Conservation (phyloP, 257 asterid genomes). For the Fraxinus anomala region DNA sequence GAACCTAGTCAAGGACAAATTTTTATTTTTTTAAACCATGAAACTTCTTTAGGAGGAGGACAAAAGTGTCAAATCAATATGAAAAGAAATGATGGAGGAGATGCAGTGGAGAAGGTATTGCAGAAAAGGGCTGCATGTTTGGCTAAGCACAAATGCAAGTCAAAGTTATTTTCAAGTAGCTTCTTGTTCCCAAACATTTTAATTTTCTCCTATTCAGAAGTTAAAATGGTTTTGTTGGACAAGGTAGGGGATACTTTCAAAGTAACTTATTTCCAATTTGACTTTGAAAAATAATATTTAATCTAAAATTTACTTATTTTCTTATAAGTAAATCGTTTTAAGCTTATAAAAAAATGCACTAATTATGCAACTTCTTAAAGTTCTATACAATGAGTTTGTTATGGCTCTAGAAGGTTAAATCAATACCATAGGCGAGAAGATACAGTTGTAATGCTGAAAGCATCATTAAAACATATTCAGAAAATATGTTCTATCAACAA, state of each 20-base stretch:
- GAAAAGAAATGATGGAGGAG: background rate
- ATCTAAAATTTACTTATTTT: background rate
- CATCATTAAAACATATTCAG: background rate
- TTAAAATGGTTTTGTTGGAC: background rate
- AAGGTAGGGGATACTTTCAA: background rate
- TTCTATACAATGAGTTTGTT: background rate
- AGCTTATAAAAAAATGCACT: background rate
- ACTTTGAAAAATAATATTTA: background rate
- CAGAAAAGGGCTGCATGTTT: background rate
- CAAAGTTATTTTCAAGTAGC: background rate
- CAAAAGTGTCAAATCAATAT: background rate
- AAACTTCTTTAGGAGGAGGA: background rate
- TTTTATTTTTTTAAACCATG: background rate
- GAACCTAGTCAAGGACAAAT: constrained; percentile 42
- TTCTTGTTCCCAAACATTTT: background rate
- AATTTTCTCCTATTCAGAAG: background rate
- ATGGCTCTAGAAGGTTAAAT: constrained; percentile 3
- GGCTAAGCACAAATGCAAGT: background rate
- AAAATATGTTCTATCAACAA: background rate
- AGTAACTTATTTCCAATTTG: background rate
- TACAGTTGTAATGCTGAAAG: background rate
- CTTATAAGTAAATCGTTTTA: background rate
- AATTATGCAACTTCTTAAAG: background rate
- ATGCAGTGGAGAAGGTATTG: background rate
- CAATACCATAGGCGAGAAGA: background rate